Conservation (phyloP, 768 basidiomycete genomes). For the Polyporus arcularius region DNA sequence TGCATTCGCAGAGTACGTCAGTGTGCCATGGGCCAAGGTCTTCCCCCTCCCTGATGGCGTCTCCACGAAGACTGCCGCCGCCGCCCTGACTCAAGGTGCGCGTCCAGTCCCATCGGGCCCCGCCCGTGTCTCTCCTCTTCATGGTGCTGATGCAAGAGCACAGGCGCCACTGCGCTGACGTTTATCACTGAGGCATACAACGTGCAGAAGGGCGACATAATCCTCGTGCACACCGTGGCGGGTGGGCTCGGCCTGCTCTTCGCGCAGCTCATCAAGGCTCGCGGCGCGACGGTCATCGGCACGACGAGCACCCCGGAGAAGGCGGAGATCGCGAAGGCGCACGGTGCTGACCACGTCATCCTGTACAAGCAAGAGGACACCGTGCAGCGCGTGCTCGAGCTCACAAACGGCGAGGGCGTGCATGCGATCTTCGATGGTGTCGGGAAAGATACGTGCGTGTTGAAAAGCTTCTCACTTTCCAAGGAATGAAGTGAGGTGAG, state of each 20-base stretch:
- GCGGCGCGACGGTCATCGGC: slow-evolving; percentile 88
- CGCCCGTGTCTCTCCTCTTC: too few species aligned
- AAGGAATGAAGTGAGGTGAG: background rate
- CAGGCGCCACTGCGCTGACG: slow-evolving; percentile 69
- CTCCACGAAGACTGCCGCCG: slow-evolving; percentile 61
- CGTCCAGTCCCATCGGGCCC: background rate
- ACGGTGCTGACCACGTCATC: slow-evolving; percentile 87
- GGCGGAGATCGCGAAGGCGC: slow-evolving; percentile 68
- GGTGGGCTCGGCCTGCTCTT: slow-evolving; percentile 80
- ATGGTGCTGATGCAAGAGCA: background rate
- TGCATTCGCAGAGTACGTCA: slow-evolving; percentile 70
- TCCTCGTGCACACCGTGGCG: slow-evolving; percentile 87
- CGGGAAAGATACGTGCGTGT: slow-evolving; percentile 85
- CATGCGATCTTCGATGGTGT: slow-evolving; percentile 91
- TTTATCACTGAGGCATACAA: slow-evolving; percentile 85
- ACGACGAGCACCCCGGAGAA: slow-evolving; percentile 88
- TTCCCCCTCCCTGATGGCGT: slow-evolving; percentile 62
- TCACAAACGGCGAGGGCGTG: slow-evolving; percentile 79
- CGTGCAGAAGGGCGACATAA: slow-evolving; percentile 74
- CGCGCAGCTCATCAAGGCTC: slow-evolving; percentile 63
- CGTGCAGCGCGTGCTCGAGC: slow-evolving; percentile 66
- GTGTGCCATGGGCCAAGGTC: slow-evolving; percentile 59
- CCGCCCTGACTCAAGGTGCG: slow-evolving; percentile 54
- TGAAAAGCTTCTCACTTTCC: background rate
- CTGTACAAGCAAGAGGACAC: slow-evolving; percentile 75